phyloP scores from a whole-genome alignment of 495 filamentous ascomycete species.

The Parmelia sp. region DNA sequence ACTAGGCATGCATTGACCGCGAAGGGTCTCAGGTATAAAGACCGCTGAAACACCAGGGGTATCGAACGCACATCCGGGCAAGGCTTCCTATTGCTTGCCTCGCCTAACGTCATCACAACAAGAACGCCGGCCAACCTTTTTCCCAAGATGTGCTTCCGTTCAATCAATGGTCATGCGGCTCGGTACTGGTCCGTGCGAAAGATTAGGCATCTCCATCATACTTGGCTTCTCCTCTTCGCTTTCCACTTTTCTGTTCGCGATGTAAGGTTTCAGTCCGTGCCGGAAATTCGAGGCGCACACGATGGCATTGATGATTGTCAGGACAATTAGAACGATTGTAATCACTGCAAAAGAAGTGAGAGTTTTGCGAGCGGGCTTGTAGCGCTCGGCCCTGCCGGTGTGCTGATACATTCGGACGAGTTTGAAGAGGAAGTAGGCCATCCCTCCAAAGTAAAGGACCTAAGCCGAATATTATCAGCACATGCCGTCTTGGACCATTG shows the following conservation, averaged over 20 bases:
- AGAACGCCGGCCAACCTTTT: neutral
- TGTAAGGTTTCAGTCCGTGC: constrained; percentile 81
- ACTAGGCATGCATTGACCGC: neutral
- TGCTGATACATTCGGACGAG: constrained; percentile 85
- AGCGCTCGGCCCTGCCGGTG: constrained; percentile 41
- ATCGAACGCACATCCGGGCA: constrained; percentile 13
- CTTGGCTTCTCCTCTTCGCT: constrained; percentile 64
- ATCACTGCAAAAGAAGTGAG: constrained; percentile 92
- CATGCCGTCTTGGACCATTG: neutral
- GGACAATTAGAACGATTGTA: constrained; percentile 77
- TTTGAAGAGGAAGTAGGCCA: constrained; percentile 98
- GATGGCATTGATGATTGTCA: constrained; percentile 83
- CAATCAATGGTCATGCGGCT: constrained; percentile 89
- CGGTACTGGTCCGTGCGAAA: constrained; percentile 46
- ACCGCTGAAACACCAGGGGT: constrained; percentile 4
- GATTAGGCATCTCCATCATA: constrained; percentile 59
- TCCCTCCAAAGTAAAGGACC: constrained; percentile 78
- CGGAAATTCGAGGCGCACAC: constrained; percentile 87
- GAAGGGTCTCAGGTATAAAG: neutral
- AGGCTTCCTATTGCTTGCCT: neutral
- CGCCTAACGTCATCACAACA: neutral
- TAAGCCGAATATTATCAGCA: constrained; percentile 29
- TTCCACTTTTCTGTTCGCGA: constrained; percentile 55
- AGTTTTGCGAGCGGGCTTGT: constrained; percentile 66
- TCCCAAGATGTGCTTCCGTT: constrained; percentile 11